Conservation (phyloP, 1,139 yeast genomes). For the Candida mesenterica region DNA sequence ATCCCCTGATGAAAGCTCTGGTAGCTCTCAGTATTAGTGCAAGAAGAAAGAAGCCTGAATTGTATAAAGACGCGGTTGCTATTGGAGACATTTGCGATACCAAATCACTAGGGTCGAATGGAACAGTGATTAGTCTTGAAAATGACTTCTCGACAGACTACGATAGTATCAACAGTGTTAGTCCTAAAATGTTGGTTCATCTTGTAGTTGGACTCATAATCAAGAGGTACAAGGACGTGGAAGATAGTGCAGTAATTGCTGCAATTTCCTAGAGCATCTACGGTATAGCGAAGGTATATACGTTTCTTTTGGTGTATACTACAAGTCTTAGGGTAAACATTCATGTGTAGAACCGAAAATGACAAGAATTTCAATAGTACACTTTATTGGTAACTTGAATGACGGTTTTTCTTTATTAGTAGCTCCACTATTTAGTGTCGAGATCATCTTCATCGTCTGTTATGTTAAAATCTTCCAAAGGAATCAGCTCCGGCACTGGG, state of each 20-base stretch:
- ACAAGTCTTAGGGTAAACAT: no score
- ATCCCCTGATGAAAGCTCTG: constrained; percentile 3
- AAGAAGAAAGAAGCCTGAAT: constrained; percentile 4
- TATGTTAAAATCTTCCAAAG: constrained; percentile 8
- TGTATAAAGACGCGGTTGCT: constrained; percentile 5
- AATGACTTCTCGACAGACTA: constrained; percentile 3
- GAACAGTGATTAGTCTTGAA: constrained; percentile 5
- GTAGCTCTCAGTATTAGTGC: neutral
- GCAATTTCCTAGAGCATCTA: no score
- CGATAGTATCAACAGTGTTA: constrained; percentile 8
- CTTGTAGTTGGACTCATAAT: constrained; percentile 8
- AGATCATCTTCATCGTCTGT: constrained; percentile 10
- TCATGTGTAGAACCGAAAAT: no score
- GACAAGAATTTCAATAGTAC: no score
- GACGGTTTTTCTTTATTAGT: no score
- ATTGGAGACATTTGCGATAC: constrained; percentile 9
- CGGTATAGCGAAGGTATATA: no score
- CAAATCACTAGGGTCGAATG: constrained; percentile 1
- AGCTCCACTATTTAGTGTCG: no score
- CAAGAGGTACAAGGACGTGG: constrained; percentile 10
- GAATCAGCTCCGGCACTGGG: constrained; percentile 5
- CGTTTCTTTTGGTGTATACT: no score
- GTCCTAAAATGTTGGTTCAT: constrained; percentile 9
- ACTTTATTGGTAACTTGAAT: no score
- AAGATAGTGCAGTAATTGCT: no score